Evolutionary conservation across 1,139 yeast genomes (phyloP).

Genomic region (Eremothecium sinecaudum): DNA sequence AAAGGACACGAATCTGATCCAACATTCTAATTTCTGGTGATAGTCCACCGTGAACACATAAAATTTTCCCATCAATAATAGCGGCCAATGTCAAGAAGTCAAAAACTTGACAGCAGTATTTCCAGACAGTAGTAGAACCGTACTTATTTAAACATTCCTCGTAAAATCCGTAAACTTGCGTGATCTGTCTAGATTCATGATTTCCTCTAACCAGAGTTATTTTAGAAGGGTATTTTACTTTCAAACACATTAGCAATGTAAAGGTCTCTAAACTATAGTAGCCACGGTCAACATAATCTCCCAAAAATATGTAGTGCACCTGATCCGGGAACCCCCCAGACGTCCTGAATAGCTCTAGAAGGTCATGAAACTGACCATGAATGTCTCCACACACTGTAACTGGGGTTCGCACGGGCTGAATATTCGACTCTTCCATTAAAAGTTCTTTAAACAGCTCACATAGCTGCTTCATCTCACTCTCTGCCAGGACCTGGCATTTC

Average conservation of each 20-base stretch:
- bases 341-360: conserved; percentile 80
- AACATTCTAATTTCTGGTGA: conserved; percentile 97
- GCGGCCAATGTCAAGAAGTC: conserved; percentile 91
- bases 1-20: conserved; percentile 87
- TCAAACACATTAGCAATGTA: conserved; percentile 80
- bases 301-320: conserved; percentile 71
- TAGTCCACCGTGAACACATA: conserved; percentile 94
- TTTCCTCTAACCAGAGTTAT: conserved; percentile 87
- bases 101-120: conserved; percentile 92
- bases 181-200: conserved; percentile 89
- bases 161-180: conserved; percentile 91
- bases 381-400: conserved; percentile 99
- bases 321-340: conserved; percentile 88
- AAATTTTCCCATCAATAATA: conserved; percentile 82
- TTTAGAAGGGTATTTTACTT: conserved; percentile 78
- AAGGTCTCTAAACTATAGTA: conserved; percentile 89
- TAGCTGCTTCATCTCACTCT: conserved; percentile 89
- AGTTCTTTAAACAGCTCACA: conserved; percentile 90
- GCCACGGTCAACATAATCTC: conserved; percentile 97
- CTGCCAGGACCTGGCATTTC: conserved; percentile 81
- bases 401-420: conserved; percentile 93
- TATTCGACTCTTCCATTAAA: conserved; percentile 87
- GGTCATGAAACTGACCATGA: conserved; percentile 95
- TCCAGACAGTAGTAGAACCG: conserved; percentile 97
- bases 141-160: conserved; percentile 88